Base-by-base conservation (phyloP, 2,329 filamentous ascomycete genomes). In the Dothideomycetes sp. region DNA sequence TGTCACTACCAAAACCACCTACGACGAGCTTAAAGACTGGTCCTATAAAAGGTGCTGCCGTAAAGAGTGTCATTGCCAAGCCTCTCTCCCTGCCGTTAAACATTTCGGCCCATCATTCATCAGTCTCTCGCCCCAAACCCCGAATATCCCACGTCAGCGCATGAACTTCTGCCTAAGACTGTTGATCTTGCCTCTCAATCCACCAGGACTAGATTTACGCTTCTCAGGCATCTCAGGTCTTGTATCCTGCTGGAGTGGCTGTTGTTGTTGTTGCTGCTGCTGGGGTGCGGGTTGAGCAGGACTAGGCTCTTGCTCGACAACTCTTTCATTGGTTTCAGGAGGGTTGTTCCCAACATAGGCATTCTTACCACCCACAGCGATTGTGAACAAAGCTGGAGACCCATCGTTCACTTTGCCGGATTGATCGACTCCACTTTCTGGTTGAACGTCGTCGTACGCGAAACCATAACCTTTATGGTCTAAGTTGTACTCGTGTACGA, bases 21-120 rank as follows among this genome's bases (percentile, higher is more conserved):
- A 51, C 77, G 66, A 82, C 81, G 84, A 82, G 82, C 1, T 80
- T 77, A 54, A 64, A 74, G 41, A 61, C 72, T 0, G 80, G 78
- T 1, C 80, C 80, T 41, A 84, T 64, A 55, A 82, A 82, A 1
- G 80, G 80, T 6, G 78, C 77, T 12, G 76, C 68, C 4, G 79
- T 74, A 51, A 83, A 85, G 20, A 82, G 53, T 13, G 74, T 71
- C 47, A 78, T 71, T 0, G 79, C 80, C 29, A 69, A 44, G 44
- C 64, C 64, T 40, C 64, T 51, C 46, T 65, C 49, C 12, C 54
- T 53, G 1, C 64, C 61, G 1, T 58, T 44, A 37, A 67, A 69
- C 51, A 67, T 64, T 46, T 69, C 65, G 11, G 64, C 64, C n/a
- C n/a, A n/a, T n/a, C n/a, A n/a, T n/a, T n/a, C n/a, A n/a, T n/a